Percentiles rank a stretch among this genome's conserved stretches.
These are phyloP conservation scores for Wallacemonas sp. DNA, from an alignment of 208 protist genomes.

Conservation along the genomic window DNA sequence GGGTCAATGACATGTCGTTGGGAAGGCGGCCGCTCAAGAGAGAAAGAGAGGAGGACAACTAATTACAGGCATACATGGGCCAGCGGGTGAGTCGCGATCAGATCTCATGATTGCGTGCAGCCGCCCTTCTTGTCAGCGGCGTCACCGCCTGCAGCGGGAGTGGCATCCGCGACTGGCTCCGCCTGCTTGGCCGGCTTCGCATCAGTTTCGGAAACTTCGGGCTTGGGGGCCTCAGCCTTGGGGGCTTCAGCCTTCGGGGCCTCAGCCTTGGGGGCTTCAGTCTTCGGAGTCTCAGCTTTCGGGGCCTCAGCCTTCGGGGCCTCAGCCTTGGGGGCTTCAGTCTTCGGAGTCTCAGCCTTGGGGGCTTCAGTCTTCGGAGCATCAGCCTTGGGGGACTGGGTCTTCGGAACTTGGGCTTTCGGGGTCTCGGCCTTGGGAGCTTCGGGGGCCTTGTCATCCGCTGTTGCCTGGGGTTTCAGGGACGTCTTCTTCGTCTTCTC, in stretches of 20 bases:
- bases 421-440: background rate
- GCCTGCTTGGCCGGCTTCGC: background rate
- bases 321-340: conserved; percentile 1
- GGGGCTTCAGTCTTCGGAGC: background rate
- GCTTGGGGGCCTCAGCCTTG: background rate
- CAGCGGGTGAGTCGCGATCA: no score
- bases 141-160: background rate
- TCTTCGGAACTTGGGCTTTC: background rate
- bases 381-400: background rate
- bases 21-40: no score
- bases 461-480: conserved; percentile 3
- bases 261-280: background rate
- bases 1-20: no score
- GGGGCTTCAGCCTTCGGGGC: background rate
- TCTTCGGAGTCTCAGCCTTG: conserved; percentile 2
- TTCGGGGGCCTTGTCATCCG: conserved; percentile 1
- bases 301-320: background rate
- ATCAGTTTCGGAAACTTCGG: no score
- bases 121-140: background rate
- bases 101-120: background rate
- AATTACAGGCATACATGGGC: no score
- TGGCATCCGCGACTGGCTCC: background rate
- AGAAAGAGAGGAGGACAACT: no score
- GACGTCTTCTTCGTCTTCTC: conserved; percentile 15
- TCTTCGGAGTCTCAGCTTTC: background rate